Conservation (phyloP, 495 filamentous ascomycete genomes). For the Penicillium ochrochloron region DNA sequence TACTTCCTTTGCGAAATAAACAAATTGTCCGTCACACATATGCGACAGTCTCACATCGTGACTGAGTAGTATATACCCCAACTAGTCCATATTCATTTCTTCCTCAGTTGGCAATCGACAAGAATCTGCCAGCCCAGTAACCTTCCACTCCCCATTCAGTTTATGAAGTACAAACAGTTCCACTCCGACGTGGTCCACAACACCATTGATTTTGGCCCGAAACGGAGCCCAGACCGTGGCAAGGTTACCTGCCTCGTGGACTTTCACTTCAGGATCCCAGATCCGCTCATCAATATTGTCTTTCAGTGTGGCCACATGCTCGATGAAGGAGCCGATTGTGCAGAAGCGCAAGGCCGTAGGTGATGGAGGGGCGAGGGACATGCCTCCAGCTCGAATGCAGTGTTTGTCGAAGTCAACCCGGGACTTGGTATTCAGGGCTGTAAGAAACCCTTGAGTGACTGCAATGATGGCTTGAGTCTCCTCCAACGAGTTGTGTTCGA, state of each 20-base stretch:
- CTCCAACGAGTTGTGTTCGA: slow-evolving; percentile 12
- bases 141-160: slow-evolving; percentile 44
- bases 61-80: no score
- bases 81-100: slow-evolving; percentile 36
- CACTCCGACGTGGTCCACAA: slow-evolving; percentile 48
- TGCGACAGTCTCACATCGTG: no score
- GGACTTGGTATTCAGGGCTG: slow-evolving; percentile 39
- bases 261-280: slow-evolving; percentile 45
- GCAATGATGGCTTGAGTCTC: slow-evolving; percentile 42
- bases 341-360: slow-evolving; percentile 43
- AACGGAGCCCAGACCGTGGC: slow-evolving; percentile 50
- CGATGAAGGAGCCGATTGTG: slow-evolving; percentile 46
- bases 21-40: no score
- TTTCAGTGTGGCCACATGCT: slow-evolving; percentile 36
- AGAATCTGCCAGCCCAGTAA: slow-evolving; percentile 48
- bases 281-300: slow-evolving; percentile 46
- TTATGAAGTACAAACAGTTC: slow-evolving; percentile 47
- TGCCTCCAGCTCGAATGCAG: slow-evolving; percentile 44
- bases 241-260: slow-evolving; percentile 37
- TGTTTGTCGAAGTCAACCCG: slow-evolving; percentile 43
- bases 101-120: slow-evolving; percentile 43
- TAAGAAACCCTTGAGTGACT: slow-evolving; percentile 39
- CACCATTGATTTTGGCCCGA: slow-evolving; percentile 43
- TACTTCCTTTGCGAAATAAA: no score
- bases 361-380: slow-evolving; percentile 43